Percentiles rank a stretch among this genome's conserved stretches.
These are phyloP conservation scores for Hamigera avellanea DNA, from an alignment of 495 filamentous ascomycete genomes.

Conservation along the genomic window DNA sequence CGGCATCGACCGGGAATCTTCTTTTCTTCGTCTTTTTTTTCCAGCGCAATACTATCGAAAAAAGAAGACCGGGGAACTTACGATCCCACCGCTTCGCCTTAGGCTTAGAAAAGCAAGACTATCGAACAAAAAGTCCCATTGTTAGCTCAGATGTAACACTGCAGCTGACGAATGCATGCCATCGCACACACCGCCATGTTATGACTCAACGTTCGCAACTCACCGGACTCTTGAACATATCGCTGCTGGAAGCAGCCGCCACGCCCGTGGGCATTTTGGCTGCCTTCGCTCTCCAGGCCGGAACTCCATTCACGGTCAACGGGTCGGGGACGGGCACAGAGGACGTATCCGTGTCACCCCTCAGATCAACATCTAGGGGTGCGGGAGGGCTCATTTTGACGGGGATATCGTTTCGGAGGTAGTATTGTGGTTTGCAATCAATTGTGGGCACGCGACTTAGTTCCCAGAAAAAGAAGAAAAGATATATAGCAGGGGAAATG, in stretches of 20 bases:
- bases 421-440: no score
- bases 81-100: conserved; percentile 78
- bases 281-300: conserved; percentile 53
- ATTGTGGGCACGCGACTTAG: no score
- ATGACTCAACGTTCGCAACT: no score
- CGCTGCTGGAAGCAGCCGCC: conserved; percentile 65
- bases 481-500: no score
- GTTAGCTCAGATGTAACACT: background rate
- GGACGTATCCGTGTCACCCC: conserved; percentile 27
- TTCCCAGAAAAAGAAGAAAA: no score
- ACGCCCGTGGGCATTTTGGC: conserved; percentile 59
- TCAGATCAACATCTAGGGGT: conserved; percentile 25
- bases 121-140: background rate
- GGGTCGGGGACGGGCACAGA: conserved; percentile 39
- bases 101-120: conserved; percentile 52
- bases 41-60: background rate
- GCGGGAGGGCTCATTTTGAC: conserved; percentile 28
- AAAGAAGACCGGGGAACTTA: conserved; percentile 30
- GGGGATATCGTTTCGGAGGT: no score
- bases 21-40: no score
- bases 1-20: no score
- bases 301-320: conserved; percentile 60
- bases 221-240: conserved; percentile 72
- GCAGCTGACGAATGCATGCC: no score
- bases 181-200: no score